phyloP scores from a whole-genome alignment of 345 rosid genomes.

The Boechera stricta region DNA sequence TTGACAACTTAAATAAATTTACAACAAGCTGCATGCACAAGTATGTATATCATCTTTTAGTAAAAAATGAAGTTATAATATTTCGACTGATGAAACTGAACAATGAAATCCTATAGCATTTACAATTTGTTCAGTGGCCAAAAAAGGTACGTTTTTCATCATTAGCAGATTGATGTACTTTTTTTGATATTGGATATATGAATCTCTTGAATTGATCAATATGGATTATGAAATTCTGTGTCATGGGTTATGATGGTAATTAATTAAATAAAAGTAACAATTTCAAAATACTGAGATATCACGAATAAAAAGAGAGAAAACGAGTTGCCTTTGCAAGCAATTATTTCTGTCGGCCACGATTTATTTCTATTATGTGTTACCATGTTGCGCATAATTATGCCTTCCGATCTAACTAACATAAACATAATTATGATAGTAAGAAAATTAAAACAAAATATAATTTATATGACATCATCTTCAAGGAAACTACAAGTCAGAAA shows the following conservation, averaged over 20 bases:
- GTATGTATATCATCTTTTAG: slow-evolving; percentile 15
- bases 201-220: background rate
- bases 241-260: slow-evolving; percentile 19
- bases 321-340: slow-evolving; percentile 38
- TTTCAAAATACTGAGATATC: slow-evolving; percentile 21
- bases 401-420: slow-evolving; percentile 29
- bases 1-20: background rate
- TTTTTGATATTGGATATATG: slow-evolving; percentile 1
- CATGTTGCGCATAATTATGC: slow-evolving; percentile 27
- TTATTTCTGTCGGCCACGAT: slow-evolving; percentile 46
- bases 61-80: background rate
- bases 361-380: slow-evolving; percentile 16
- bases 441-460: background rate
- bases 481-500: background rate
- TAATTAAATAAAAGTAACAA: background rate
- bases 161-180: background rate
- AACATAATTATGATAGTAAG: background rate
- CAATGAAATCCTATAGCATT: background rate
- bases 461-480: background rate
- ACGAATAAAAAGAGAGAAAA: slow-evolving; percentile 26
- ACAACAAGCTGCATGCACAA: background rate
- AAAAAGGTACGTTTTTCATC: background rate
- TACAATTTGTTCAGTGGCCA: slow-evolving; percentile 16
- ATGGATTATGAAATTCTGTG: background rate
- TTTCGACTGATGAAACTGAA: slow-evolving; percentile 1